Conservation (phyloP, 2,329 filamentous ascomycete species). For the Stachybotrys echinatus region DNA sequence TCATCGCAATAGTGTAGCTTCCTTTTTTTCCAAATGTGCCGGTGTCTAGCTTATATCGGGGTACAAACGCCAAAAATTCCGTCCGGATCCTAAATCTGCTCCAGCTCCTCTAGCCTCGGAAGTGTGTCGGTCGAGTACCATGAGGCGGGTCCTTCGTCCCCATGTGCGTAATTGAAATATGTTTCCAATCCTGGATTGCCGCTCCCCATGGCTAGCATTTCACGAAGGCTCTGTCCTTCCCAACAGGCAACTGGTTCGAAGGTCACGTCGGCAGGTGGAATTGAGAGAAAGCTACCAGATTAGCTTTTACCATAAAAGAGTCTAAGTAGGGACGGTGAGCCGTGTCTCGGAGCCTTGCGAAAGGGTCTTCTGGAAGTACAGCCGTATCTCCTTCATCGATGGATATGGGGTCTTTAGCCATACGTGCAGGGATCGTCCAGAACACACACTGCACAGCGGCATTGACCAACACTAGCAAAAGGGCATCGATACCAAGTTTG, state of each 20-base stretch:
- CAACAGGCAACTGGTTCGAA: neutral
- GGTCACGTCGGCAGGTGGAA: neutral
- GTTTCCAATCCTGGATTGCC: neutral
- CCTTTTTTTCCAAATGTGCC: too few relatives aligned
- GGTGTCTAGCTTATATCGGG: neutral
- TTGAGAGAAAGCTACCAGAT: neutral
- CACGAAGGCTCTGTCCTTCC: neutral
- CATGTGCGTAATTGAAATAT: neutral
- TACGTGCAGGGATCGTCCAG: neutral
- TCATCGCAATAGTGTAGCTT: too few relatives aligned
- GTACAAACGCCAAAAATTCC: neutral
- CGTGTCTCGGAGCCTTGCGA: neutral
- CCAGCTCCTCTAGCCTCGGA: neutral
- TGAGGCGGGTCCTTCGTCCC: neutral
- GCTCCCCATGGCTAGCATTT: neutral
- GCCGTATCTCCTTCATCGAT: neutral
- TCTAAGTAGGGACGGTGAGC: neutral
- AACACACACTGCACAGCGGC: too few relatives aligned
- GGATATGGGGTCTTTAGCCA: neutral
- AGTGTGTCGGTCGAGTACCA: neutral
- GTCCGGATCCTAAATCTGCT: neutral
- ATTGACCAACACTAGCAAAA: neutral
- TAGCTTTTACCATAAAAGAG: neutral
- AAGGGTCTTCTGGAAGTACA: neutral
- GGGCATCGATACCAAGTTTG: neutral